Evolutionary conservation across 306 rosid species (phyloP).

Genomic region (Quillaja saponaria): DNA sequence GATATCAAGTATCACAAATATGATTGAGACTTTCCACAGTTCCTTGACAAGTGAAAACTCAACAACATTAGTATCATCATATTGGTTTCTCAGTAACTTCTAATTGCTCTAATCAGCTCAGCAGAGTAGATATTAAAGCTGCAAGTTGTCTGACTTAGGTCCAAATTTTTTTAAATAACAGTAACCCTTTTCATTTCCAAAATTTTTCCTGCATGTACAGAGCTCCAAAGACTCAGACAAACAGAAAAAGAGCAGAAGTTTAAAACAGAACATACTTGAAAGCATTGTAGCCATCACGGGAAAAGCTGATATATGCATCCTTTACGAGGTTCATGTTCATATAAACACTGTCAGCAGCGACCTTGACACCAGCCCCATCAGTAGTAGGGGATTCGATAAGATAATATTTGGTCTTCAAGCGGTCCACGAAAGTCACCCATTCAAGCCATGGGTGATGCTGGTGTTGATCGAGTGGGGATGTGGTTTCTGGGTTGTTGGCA

Average conservation of each 20-base stretch:
- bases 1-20: neutral
- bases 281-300: conserved; percentile 84
- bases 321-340: conserved; percentile 54
- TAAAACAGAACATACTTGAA: conserved; percentile 45
- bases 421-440: conserved; percentile 85
- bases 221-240: conserved; percentile 11
- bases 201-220: neutral
- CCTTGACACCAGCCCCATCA: conserved; percentile 5
- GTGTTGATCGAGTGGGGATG: conserved; percentile 11
- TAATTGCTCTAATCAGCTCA: conserved; percentile 8
- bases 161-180: neutral
- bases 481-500: conserved; percentile 26
- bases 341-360: conserved; percentile 38
- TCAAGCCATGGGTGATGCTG: conserved; percentile 86
- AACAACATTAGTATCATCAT: neutral
- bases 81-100: neutral
- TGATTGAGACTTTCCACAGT: neutral
- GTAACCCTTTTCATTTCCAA: neutral
- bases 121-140: conserved; percentile 1
- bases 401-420: conserved; percentile 67
- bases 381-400: conserved; percentile 36
- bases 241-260: neutral
- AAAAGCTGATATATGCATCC: conserved; percentile 75
- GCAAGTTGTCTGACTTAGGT: neutral
- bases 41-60: neutral